These are phyloP conservation scores for Blastobotrys proliferans DNA, from an alignment of 1,139 yeast genomes.

Conservation along the genomic window DNA sequence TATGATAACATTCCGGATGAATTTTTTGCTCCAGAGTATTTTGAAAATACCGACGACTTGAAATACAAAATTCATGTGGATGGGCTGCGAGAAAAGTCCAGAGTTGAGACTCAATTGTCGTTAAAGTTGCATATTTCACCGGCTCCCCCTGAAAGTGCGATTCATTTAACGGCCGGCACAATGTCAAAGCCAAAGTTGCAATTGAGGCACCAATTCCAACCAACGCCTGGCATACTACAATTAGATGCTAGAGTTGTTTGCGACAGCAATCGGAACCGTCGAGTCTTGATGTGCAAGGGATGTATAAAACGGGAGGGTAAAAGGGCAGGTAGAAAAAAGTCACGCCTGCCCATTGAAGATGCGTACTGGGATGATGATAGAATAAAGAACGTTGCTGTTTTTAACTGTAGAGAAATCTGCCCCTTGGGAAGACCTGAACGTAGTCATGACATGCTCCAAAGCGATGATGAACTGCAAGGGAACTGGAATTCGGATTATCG, in stretches of 20 bases:
- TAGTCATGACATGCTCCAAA: constrained; percentile 64
- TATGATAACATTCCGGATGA: too few relatives aligned
- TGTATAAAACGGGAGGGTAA: constrained; percentile 88
- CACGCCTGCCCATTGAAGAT: constrained; percentile 58
- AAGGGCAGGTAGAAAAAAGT: constrained; percentile 74
- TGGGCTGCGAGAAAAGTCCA: constrained; percentile 67
- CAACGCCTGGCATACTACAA: constrained; percentile 27
- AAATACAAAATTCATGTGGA: constrained; percentile 56
- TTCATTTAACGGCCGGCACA: constrained; percentile 78
- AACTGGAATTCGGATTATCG: constrained; percentile 16
- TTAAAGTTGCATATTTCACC: constrained; percentile 63
- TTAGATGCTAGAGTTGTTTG: constrained; percentile 37
- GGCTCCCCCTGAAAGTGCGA: constrained; percentile 61
- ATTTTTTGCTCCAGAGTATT: too few relatives aligned
- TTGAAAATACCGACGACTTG: neutral
- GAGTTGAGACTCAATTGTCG: constrained; percentile 91
- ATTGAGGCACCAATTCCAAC: constrained; percentile 42
- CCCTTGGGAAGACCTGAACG: too few relatives aligned
- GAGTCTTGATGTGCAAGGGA: constrained; percentile 77
- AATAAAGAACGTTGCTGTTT: constrained; percentile 76
- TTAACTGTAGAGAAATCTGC: constrained; percentile 83
- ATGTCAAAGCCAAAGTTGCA: constrained; percentile 77
- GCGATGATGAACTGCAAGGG: neutral
- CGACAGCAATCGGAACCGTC: constrained; percentile 35
- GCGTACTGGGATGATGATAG: constrained; percentile 70